Evolutionary conservation across 225 moss, liverwort and hornwort genomes (phyloP).

Genomic region (Neckera pumila): DNA sequence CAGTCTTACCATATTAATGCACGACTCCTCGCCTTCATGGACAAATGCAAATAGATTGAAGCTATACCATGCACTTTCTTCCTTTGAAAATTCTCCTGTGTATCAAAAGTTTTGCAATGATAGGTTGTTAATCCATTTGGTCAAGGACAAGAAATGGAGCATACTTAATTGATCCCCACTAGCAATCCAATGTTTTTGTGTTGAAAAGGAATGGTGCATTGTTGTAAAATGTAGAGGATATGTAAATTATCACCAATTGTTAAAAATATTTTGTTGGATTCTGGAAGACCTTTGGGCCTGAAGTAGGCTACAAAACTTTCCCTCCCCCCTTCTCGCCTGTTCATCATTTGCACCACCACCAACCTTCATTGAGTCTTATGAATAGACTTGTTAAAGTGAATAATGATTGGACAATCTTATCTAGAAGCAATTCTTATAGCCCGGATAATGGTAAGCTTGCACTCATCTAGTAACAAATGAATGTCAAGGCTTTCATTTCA

Average conservation of each 20-base stretch:
- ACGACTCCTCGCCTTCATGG: background rate
- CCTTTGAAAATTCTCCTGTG: background rate
- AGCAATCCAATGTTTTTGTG: background rate
- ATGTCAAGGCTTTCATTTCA: no score
- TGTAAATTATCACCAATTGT: background rate
- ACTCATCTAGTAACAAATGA: background rate
- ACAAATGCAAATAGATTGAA: background rate
- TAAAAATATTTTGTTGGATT: background rate
- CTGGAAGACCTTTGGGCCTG: background rate
- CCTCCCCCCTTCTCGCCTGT: background rate
- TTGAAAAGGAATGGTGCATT: no score
- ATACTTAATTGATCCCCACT: no score
- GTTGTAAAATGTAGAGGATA: background rate
- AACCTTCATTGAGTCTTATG: background rate
- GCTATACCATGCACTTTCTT: background rate
- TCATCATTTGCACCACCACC: background rate
- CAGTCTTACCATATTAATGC: background rate
- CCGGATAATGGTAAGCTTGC: accelerated
- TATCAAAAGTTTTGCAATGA: background rate
- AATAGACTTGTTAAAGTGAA: no score
- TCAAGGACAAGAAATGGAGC: background rate
- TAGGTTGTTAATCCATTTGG: background rate
- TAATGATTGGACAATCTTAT: no score
- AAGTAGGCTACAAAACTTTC: background rate
- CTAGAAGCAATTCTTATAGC: background rate